Evolutionary conservation across 2,329 filamentous ascomycete species (phyloP).

Genomic region (Fusarium sp.): DNA sequence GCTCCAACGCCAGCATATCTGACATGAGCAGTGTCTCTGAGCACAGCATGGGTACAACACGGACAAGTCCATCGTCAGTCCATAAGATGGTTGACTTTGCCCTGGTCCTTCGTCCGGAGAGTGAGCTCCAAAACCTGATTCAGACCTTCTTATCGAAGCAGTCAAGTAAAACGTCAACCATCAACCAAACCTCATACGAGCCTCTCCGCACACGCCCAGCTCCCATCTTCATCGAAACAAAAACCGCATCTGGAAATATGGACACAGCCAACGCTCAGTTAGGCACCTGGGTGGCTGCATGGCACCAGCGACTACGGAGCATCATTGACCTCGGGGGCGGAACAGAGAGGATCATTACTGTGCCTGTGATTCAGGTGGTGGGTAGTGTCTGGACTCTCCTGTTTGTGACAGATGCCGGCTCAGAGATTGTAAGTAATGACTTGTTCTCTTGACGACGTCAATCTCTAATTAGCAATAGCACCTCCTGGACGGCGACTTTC

Average conservation of each 20-base stretch:
- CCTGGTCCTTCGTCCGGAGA: not conserved
- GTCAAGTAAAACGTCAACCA: not conserved
- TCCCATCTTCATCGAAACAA: not conserved
- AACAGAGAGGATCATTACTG: not conserved
- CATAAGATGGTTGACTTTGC: constrained; percentile 13
- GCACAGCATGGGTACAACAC: not conserved
- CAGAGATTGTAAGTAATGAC: constrained; percentile 12
- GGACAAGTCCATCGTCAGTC: not conserved
- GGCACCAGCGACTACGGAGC: constrained; percentile 20
- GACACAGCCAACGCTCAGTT: constrained; percentile 13
- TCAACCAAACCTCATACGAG: not conserved
- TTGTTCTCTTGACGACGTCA: not conserved
- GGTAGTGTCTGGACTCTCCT: constrained; percentile 13
- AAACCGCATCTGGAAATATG: not conserved
- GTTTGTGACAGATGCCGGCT: constrained; percentile 14
- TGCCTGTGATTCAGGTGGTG: constrained; percentile 17
- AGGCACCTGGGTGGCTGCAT: constrained; percentile 19
- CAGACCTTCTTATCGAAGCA: not conserved
- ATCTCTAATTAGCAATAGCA: not conserved
- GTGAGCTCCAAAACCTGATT: not conserved
- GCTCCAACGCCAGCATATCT: not conserved
- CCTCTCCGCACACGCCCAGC: not conserved
- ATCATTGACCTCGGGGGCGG: constrained; percentile 5
- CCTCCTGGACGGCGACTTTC: not conserved
- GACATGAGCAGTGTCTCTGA: not conserved